Evolutionary conservation across 2,329 filamentous ascomycete genomes (phyloP), one percentile per base, ranked within the genome.

Genomic region (Fusarium multiceps): DNA sequence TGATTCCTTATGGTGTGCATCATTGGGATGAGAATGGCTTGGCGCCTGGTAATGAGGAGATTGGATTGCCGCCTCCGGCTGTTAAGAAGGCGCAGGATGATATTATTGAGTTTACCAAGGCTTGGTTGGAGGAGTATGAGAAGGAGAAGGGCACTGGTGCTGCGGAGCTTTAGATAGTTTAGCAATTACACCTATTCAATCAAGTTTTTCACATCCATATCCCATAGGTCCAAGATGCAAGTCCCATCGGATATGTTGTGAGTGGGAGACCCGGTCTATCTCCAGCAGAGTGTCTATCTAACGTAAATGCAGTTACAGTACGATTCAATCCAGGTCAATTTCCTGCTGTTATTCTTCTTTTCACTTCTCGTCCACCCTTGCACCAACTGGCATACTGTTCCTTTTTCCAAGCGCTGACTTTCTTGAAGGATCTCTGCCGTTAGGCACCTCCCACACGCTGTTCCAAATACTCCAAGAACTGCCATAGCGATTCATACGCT

Each of bases 21-120:
- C 92, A 95, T 76, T 96, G 92, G 90, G 91, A 93, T 71, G 90
- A 91, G 80, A 90, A 91, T 68, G 89, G 89, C 1, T 72, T 92
- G n/a, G 51, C 46, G 1, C 73, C 72, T 2, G 88, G 90, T 51
- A 78, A 82, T 2, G 90, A 90, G 60, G 84, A 92, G 76, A 90
- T 89, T 0, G 79, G 80, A 1, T 74, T 93, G 32, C 90, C 90
- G 2, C 90, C 90, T 0, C 74, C 79, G 2, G 80, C 88, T 4
- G 85, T 93, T 8, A 82, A 80, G 6, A 82, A 89, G 16, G 84
- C 87, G 1, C 91, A 94, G 75, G 77, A 80, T 43, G 78, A 86
- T 66, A 83, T 91, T 70, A 80, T 88, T 13, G 79, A 82, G 41
- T 91, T 92, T 77, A 91, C 93, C 11, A 82, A 86, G 71, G 84